phyloP scores from a whole-genome alignment of 805 yeast genomes.

The Saccharomycopsis sp. region DNA sequence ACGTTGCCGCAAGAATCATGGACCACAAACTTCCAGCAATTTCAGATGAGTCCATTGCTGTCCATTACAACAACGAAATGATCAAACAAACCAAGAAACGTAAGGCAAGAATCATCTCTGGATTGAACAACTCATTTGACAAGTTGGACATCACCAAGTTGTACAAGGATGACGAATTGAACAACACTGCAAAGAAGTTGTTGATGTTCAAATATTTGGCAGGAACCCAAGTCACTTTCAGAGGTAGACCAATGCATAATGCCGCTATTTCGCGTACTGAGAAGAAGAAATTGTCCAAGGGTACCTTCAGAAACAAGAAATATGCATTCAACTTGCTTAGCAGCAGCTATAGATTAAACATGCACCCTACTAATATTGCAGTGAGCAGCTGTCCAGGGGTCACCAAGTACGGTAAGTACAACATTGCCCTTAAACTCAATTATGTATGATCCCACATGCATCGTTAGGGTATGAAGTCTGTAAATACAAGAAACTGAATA shows the following conservation, averaged over 20 bases:
- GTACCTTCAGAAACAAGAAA: conserved; percentile 19
- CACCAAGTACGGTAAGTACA: conserved; percentile 15
- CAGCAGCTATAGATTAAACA: conserved; percentile 16
- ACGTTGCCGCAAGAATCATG: conserved; percentile 7
- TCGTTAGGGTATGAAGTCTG: too few species aligned
- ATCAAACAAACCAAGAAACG: conserved; percentile 1
- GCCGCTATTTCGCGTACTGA: conserved; percentile 18
- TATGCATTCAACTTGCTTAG: conserved; percentile 14
- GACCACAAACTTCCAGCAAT: conserved; percentile 11
- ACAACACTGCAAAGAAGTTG: conserved; percentile 5
- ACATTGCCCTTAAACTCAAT: conserved; percentile 15
- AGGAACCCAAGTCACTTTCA: conserved; percentile 11
- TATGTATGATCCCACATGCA: conserved; percentile 9
- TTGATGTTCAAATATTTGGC: conserved; percentile 17
- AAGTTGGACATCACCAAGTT: conserved; percentile 12
- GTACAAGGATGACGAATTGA: conserved; percentile 2
- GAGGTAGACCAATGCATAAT: conserved; percentile 13
- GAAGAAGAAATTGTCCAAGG: conserved; percentile 9
- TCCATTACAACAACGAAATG: conserved; percentile 12
- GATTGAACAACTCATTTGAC: conserved; percentile 5
- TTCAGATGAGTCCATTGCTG: conserved; percentile 14
- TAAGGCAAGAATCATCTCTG: not conserved
- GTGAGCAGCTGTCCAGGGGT: conserved; percentile 3
- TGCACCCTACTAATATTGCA: conserved; percentile 10
- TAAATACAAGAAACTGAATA: too few species aligned